Percentiles rank a stretch among this genome's conserved stretches.
phyloP scores from a whole-genome alignment of 2,329 filamentous ascomycete species.

The Penicillium sp. region DNA sequence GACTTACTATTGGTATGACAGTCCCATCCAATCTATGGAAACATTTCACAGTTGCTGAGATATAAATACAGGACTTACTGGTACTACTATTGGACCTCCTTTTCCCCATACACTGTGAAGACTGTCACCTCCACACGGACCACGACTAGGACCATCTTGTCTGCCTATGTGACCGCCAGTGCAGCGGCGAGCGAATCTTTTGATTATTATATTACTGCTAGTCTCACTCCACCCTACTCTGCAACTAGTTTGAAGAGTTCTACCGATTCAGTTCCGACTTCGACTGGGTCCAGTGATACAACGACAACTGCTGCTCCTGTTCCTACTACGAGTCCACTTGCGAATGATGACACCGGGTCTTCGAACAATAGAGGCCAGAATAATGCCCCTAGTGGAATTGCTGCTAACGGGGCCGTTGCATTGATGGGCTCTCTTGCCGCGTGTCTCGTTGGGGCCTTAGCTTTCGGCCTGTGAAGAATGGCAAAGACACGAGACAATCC shows the following conservation, averaged over 20 bases:
- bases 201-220: constrained; percentile 3
- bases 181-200: constrained; percentile 15
- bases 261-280: constrained; percentile 9
- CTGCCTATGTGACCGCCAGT: constrained; percentile 15
- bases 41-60: neutral
- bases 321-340: neutral
- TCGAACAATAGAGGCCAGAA: neutral
- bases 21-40: too few species aligned
- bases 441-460: constrained; percentile 16
- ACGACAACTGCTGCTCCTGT: neutral
- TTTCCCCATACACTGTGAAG: constrained; percentile 17
- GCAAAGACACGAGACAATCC: neutral
- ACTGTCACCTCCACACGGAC: constrained; percentile 23
- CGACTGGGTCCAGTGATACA: neutral
- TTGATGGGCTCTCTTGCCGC: constrained; percentile 2
- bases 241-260: constrained; percentile 22
- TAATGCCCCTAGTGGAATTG: neutral
- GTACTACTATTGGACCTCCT: constrained; percentile 28
- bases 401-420: neutral
- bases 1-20: constrained; percentile 23
- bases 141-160: constrained; percentile 20
- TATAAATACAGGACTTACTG: constrained; percentile 20
- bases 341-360: neutral
- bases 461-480: constrained; percentile 20
- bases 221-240: constrained; percentile 12